Conservation (phyloP, 176 grass and related monocot genomes). For the Oryza rufipogon region DNA sequence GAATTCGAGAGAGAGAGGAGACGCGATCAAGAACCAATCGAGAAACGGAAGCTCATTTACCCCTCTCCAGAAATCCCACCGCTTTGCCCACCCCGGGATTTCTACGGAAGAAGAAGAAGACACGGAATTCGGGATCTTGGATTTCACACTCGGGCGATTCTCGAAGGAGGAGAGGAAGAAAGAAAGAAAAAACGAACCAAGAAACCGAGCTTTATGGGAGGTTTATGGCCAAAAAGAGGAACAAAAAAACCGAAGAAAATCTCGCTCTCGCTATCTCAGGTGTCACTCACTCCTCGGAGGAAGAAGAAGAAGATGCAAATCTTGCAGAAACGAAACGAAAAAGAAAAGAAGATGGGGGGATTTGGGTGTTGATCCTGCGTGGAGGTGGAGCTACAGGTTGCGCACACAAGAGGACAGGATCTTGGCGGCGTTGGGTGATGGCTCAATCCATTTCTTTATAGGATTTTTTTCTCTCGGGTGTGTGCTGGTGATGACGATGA, state of each 20-base stretch:
- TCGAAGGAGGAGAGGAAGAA: neutral
- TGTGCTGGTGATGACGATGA: slow-evolving; percentile 32
- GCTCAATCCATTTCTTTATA: slow-evolving; percentile 43
- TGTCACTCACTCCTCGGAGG: slow-evolving; percentile 39
- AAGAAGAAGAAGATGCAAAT: slow-evolving; percentile 33
- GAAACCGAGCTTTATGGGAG: slow-evolving; percentile 54
- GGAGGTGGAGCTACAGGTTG: slow-evolving; percentile 54
- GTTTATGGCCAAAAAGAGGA: slow-evolving; percentile 37
- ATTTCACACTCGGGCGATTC: neutral
- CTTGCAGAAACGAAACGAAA: slow-evolving; percentile 28
- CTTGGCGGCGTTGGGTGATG: slow-evolving; percentile 44
- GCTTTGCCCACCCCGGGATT: neutral
- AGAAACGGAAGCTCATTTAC: slow-evolving; percentile 33
- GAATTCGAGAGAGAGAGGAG: slow-evolving; percentile 6
- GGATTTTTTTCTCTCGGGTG: slow-evolving; percentile 26
- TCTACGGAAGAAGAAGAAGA: slow-evolving; percentile 17
- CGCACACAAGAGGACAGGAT: slow-evolving; percentile 51
- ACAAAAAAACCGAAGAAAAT: neutral
- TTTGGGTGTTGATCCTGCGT: slow-evolving; percentile 36
- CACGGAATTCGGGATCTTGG: slow-evolving; percentile 36
- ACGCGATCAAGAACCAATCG: slow-evolving; percentile 42
- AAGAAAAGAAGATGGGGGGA: neutral
- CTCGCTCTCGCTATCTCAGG: slow-evolving; percentile 52
- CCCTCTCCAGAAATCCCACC: slow-evolving; percentile 4
- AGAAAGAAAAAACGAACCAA: neutral